These are phyloP conservation scores for Sungouiella blattae DNA, from an alignment of 805 yeast species.

Conservation along the genomic window DNA sequence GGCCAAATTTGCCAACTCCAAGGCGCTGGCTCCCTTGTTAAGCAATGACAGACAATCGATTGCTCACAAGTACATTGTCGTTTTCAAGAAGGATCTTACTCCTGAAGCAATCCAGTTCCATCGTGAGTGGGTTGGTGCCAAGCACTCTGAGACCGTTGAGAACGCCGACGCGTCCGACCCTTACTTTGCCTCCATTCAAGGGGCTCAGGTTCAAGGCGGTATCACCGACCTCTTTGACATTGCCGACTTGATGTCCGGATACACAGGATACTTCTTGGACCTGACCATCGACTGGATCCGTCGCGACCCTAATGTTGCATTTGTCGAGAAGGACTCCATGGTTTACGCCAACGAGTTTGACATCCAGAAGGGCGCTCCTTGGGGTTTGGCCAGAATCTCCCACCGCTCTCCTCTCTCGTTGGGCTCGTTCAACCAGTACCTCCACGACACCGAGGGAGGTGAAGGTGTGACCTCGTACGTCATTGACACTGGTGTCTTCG, in stretches of 20 bases:
- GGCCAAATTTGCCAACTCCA: conserved; percentile 3
- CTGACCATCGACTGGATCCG: conserved; percentile 72
- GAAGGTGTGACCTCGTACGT: conserved; percentile 67
- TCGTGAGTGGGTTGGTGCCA: conserved; percentile 52
- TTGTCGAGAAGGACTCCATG: conserved; percentile 64
- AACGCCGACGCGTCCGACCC: conserved; percentile 21
- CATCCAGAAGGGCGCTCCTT: conserved; percentile 81
- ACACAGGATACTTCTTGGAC: conserved; percentile 79
- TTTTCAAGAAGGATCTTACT: conserved; percentile 65
- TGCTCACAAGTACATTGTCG: conserved; percentile 79
- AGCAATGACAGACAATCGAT: conserved; percentile 33
- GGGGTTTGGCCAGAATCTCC: conserved; percentile 91
- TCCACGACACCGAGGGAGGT: conserved; percentile 42
- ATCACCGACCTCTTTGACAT: conserved; percentile 50
- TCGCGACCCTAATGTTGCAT: conserved; percentile 57
- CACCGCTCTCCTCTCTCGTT: conserved; percentile 70
- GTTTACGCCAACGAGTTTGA: conserved; percentile 63
- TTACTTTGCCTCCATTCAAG: conserved; percentile 10
- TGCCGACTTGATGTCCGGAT: conserved; percentile 59
- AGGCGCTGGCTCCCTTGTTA: conserved; percentile 13
- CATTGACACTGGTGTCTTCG: conserved; percentile 78
- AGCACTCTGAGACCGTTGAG: conserved; percentile 45
- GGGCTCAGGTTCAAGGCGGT: conserved; percentile 11
- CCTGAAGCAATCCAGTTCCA: conserved; percentile 60
- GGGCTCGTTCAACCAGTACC: conserved; percentile 50